Base-by-base conservation (phyloP, 768 basidiomycete genomes). In the Cyclocybe cylindracea region DNA sequence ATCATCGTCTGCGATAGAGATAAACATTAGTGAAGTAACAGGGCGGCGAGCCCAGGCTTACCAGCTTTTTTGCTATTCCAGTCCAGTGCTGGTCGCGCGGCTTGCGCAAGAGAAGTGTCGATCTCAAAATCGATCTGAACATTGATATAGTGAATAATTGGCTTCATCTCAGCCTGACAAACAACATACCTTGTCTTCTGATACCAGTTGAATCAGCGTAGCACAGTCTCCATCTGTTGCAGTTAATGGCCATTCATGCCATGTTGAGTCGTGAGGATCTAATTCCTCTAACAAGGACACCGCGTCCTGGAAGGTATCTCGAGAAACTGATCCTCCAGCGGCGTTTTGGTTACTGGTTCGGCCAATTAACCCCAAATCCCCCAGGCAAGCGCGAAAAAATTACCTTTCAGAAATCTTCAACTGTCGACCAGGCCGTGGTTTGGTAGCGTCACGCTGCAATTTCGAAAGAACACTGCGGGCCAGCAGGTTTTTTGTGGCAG, bases 11-110 rank as follows among this genome's bases (percentile, higher is more conserved):
- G 14, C 37, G 39, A 11, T 31, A n/a, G 14, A 18, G 38, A 24
- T 39, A 37, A 16, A 34, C 47, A 13, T 14, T 7, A 11, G 31
- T 34, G 5, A 33, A 29, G 2, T 31, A 11, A 2, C 8, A 39
- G 14, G 16, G n/a, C 31, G 35, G 13, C 39, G 10, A 46, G 35
- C 48, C 35, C 35, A 31, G 7, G 65, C 76, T 49, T 55, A 89
- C 91, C 90, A 57, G 88, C 87, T 77, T 91, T 91, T 72, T 92
- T 92, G 67, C 91, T 96, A 58, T 91, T 91, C 82, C 87, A 92
- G 61, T 92, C 89, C 34, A 89, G 71, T 9, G 66, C 70, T 19
- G 73, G 65, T 6, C 86, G 79, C 36, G 83, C 78, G 5, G 74
- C 70, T 55, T 78, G 82, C 10, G 86, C 73, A 45, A 80, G 76